Base-by-base conservation (phyloP, 1,284 basidiomycete species). In the Sutorius eximius region DNA sequence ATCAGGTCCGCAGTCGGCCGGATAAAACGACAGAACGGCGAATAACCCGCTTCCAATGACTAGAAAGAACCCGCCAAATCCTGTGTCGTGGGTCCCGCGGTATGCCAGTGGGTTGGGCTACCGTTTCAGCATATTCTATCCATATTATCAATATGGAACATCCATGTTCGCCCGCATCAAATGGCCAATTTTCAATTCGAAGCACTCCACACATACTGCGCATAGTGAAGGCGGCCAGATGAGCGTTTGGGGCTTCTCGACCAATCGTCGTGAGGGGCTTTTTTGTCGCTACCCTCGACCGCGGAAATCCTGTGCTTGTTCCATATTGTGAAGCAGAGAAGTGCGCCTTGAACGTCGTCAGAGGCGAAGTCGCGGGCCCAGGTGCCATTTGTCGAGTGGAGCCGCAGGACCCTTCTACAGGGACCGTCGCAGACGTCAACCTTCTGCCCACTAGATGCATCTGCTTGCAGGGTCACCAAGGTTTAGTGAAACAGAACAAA, bases 161-260 rank as follows among this genome's bases (percentile, higher is more conserved):
- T 40, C 46, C 43, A 20, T 55, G 37, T 53, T 53, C 20, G 53
- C 51, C 52, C 34, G 48, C 66, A 64, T 68, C 63, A 67, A 65
- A 64, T 59, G 36, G 16, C 30, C 43, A 65, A 63, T 61, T 69
- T 64, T 47, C 64, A 70, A 70, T 67, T 67, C 64, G 65, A 67
- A 67, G 64, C 56, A 59, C 45, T 49, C 57, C 58, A 60, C 52
- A 48, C 43, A 53, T 46, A 33, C 41, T 51, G 62, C 53, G 56
- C 61, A 51, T 56, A 52, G 45, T 55, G 41, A 55, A 49, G 46
- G 30, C 45, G 40, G 45, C 64, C 52, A 47, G 45, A 38, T 7
- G 44, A 49, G 51, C 49, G 43, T 41, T 48, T 49, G 7, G 16
- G 5, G 24, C 56, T 64, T 69, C 63, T 52, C 18, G 52, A 51